Evolutionary conservation across 768 basidiomycete species (phyloP).

Genomic region (Tricholoma sp.): DNA sequence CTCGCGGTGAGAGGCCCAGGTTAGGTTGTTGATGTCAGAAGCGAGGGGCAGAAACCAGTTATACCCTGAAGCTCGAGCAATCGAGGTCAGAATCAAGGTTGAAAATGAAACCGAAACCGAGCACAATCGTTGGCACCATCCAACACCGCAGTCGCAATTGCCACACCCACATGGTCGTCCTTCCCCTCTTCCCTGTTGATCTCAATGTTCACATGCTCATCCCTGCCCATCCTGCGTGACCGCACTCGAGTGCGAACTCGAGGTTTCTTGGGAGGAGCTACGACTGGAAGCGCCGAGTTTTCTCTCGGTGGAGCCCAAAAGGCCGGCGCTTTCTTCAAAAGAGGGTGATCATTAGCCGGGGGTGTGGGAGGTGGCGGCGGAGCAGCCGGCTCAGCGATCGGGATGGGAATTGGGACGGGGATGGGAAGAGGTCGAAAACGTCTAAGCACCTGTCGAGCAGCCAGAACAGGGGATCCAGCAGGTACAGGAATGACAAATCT

Average conservation of each 20-base stretch:
- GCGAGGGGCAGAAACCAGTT: not conserved
- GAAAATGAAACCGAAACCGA: not conserved
- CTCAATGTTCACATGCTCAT: not conserved
- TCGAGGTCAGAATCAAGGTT: not conserved
- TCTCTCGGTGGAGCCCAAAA: not conserved
- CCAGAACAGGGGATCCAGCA: not conserved
- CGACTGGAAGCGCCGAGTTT: not conserved
- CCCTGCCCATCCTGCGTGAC: not conserved
- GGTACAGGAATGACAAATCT: not conserved
- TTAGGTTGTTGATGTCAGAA: not conserved
- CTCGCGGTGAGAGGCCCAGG: not conserved
- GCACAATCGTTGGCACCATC: not conserved
- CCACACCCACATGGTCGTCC: not conserved
- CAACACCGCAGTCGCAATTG: not conserved
- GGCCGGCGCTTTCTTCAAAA: not conserved
- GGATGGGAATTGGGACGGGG: not conserved
- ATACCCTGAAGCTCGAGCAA: not conserved
- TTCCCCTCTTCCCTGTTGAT: not conserved
- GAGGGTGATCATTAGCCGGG: not conserved
- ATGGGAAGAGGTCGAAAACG: not conserved
- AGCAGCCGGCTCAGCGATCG: not conserved
- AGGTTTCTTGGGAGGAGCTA: not conserved
- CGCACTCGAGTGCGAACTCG: not conserved
- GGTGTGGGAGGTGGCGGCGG: not conserved
- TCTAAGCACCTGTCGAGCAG: not conserved